Evolutionary conservation across 2,329 filamentous ascomycete genomes (phyloP).

Genomic region (Epichloe sp.): DNA sequence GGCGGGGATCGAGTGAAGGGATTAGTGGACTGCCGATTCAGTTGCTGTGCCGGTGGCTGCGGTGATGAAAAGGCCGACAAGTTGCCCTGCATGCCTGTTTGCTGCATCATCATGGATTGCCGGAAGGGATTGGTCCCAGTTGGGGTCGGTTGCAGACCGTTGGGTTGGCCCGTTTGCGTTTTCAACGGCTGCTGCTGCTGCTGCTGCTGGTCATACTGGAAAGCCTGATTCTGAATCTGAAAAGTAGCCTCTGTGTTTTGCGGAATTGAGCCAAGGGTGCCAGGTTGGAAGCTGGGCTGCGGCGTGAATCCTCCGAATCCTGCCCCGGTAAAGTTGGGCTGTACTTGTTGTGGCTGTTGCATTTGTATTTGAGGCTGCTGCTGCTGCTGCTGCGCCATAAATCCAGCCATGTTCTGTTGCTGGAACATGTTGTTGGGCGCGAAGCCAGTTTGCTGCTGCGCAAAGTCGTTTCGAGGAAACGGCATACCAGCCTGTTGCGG

Average conservation of each 20-base stretch:
- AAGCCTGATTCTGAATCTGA: constrained; percentile 22
- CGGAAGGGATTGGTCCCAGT: constrained; percentile 76
- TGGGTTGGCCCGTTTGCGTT: constrained; percentile 24
- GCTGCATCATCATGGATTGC: constrained; percentile 67
- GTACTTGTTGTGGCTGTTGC: constrained; percentile 26
- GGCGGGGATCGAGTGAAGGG: constrained; percentile 64
- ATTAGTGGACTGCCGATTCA: constrained; percentile 60
- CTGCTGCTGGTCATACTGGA: constrained; percentile 10
- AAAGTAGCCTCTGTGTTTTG: constrained; percentile 42
- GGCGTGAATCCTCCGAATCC: constrained; percentile 76
- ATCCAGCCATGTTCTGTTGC: constrained; percentile 13
- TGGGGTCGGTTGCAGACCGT: constrained; percentile 29
- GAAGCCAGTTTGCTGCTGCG: constrained; percentile 16
- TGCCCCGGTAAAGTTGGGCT: constrained; percentile 49
- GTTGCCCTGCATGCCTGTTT: constrained; percentile 30
- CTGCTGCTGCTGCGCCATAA: constrained; percentile 14
- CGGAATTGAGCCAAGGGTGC: constrained; percentile 40
- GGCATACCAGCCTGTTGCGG: constrained; percentile 25
- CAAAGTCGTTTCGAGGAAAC: constrained; percentile 14
- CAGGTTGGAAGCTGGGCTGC: constrained; percentile 43
- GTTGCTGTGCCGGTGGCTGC: constrained; percentile 28
- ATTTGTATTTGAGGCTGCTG: constrained; percentile 11
- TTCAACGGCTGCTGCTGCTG: constrained; percentile 10
- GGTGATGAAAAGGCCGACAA: constrained; percentile 24
- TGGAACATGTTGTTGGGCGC: constrained; percentile 20